phyloP scores from a whole-genome alignment of 345 rosid species.

The Syzygium grande region DNA sequence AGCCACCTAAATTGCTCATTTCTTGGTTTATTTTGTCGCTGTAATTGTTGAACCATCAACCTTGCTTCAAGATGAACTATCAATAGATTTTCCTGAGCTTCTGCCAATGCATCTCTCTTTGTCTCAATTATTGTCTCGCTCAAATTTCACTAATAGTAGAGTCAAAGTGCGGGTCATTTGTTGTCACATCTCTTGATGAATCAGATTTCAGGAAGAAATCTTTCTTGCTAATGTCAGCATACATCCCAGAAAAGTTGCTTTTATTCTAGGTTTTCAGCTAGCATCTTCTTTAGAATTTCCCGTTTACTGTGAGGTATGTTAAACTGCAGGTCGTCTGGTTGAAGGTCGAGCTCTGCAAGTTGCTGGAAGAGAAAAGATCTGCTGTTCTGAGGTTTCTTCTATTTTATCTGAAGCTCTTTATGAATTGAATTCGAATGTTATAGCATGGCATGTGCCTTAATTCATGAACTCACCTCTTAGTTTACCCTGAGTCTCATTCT shows the following conservation, averaged over 20 bases:
- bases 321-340: constrained; percentile 73
- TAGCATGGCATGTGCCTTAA: background rate
- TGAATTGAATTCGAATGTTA: background rate
- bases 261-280: background rate
- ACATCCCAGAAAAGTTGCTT: background rate
- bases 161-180: background rate
- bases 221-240: background rate
- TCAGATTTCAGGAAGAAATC: background rate
- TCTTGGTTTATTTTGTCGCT: background rate
- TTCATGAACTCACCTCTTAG: background rate
- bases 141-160: background rate
- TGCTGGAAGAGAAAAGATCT: constrained; percentile 97
- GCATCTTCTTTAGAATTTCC: background rate
- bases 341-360: constrained; percentile 90
- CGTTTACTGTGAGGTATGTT: background rate
- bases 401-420: background rate
- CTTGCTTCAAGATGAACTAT: background rate
- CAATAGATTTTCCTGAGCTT: background rate
- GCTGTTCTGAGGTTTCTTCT: constrained; percentile 65
- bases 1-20: background rate
- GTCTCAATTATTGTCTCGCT: background rate
- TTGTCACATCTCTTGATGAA: background rate
- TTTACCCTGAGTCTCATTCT: background rate
- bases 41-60: background rate
- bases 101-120: background rate